Conservation (phyloP, 2,329 filamentous ascomycete species). For the Cladophialophora psammophila region DNA sequence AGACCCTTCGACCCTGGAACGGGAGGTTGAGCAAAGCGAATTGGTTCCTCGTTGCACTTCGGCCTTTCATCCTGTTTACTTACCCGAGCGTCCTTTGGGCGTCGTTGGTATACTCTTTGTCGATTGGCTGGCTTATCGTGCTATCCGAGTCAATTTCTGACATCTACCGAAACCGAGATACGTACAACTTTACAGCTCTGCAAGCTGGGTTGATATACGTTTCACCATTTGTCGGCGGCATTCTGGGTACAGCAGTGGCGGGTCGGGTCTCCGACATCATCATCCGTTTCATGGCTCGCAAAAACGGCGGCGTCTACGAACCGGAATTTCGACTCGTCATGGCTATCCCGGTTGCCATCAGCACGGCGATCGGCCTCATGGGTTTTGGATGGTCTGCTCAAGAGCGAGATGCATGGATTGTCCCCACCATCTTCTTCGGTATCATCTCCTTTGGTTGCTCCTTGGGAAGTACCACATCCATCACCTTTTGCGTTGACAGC, state of each 20-base stretch:
- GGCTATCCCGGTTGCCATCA: conserved; percentile 78
- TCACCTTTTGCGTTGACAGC: conserved; percentile 92
- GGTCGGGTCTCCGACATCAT: conserved; percentile 87
- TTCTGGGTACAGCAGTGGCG: conserved; percentile 90
- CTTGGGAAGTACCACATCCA: conserved; percentile 85
- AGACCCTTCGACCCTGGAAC: conserved; percentile 78
- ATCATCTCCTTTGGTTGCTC: conserved; percentile 91
- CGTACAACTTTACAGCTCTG: conserved; percentile 82
- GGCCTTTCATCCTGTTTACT: conserved; percentile 84
- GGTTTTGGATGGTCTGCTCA: conserved; percentile 94
- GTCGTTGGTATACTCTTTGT: conserved; percentile 81
- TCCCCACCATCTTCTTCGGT: conserved; percentile 92
- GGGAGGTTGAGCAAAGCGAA: conserved; percentile 79
- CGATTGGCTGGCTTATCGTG: conserved; percentile 94
- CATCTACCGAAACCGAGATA: conserved; percentile 73
- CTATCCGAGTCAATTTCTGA: conserved; percentile 85
- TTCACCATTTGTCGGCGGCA: conserved; percentile 85
- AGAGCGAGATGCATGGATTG: conserved; percentile 79
- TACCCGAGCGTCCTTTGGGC: conserved; percentile 94
- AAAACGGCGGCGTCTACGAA: conserved; percentile 93
- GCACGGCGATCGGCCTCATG: conserved; percentile 86
- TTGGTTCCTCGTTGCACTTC: conserved; percentile 78
- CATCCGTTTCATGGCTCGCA: conserved; percentile 79
- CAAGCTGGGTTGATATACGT: conserved; percentile 88
- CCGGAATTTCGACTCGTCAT: conserved; percentile 92